Evolutionary conservation across 345 rosid species (phyloP).

Genomic region (Streptanthus diversifolius): DNA sequence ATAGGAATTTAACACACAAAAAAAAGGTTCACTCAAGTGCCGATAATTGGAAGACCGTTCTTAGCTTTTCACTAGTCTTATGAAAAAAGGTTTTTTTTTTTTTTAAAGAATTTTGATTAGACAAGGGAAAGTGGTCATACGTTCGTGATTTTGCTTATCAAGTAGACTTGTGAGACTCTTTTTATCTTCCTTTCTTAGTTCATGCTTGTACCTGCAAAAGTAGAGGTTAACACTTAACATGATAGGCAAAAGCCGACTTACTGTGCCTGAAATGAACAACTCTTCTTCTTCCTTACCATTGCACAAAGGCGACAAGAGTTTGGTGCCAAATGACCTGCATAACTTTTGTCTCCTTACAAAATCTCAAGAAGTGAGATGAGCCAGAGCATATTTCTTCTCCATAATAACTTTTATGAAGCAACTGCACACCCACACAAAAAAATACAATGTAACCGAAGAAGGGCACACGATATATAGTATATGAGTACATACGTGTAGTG

Average conservation of each 20-base stretch:
- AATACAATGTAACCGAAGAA: background rate
- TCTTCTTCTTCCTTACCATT: slow-evolving; percentile 3
- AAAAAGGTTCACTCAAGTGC: too few relatives aligned
- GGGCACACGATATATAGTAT: background rate
- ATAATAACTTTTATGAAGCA: slow-evolving; percentile 7
- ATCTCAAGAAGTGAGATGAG: slow-evolving; percentile 1
- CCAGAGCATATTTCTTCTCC: slow-evolving; percentile 9
- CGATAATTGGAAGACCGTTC: too few relatives aligned
- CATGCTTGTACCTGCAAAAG: slow-evolving; percentile 13
- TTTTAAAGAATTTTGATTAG: too few relatives aligned
- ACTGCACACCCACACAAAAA: background rate
- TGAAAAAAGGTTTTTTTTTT: too few relatives aligned
- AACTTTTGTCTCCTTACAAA: background rate
- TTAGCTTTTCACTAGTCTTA: too few relatives aligned
- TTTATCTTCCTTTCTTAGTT: slow-evolving; percentile 9
- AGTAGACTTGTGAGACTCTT: slow-evolving; percentile 15
- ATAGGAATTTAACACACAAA: too few relatives aligned
- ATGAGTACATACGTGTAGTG: background rate
- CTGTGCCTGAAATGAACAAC: too few relatives aligned
- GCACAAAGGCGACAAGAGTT: slow-evolving; percentile 1
- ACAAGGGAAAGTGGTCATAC: background rate
- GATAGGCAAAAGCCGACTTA: too few relatives aligned
- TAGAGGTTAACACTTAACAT: too few relatives aligned
- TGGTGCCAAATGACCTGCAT: slow-evolving; percentile 1
- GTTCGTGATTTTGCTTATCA: slow-evolving; percentile 12